Base-by-base conservation (phyloP, 345 rosid species). In the Garcia nutans region DNA sequence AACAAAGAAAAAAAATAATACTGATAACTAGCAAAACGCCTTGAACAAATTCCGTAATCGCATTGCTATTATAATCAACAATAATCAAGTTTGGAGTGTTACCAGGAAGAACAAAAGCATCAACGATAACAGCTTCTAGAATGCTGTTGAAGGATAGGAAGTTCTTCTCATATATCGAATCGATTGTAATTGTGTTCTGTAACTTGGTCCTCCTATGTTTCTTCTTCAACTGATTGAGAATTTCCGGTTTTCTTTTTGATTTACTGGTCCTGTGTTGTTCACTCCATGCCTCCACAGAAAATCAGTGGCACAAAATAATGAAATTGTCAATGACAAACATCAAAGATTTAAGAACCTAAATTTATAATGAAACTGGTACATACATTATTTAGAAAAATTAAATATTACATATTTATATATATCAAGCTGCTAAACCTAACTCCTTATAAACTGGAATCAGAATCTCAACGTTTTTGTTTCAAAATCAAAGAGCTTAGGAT, bases 101-200 rank as follows among this genome's bases (percentile, higher is more conserved):
- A 93, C 98, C 97, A 67, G 94, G 96, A 59, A 96, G 96, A 71
- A 90, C 82, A 82, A 80, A 84, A 31, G 87, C 92, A 6, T 87
- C 87, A 61, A 96, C 83, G 2, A 92, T 61, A 57, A 93, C 92
- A 76, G 90, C 94, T 85, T 96, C 99, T 84, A 96, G 82, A 75
- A 89, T 88, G 49, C 94, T 90, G 62, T 71, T 87, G 75, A 87
- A 77, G 5, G 94, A 90, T 76, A 96, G 56, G 74, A 93, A 96
- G 26, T 89, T 91, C 88, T 96, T 93, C 87, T 96, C 96, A 33
- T 86, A 86, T 41, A 93, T 85, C 16, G 94, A 91, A 76, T 92
- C 99, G 6, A 96, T 84, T 0, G 95, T 88, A 64, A 93, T 92
- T 0, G 94, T 89, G 63, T 86, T 93, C 10, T 88, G 88, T 50